phyloP scores from a whole-genome alignment of 2,329 filamentous ascomycete species.

The Colletotrichum liriopes region DNA sequence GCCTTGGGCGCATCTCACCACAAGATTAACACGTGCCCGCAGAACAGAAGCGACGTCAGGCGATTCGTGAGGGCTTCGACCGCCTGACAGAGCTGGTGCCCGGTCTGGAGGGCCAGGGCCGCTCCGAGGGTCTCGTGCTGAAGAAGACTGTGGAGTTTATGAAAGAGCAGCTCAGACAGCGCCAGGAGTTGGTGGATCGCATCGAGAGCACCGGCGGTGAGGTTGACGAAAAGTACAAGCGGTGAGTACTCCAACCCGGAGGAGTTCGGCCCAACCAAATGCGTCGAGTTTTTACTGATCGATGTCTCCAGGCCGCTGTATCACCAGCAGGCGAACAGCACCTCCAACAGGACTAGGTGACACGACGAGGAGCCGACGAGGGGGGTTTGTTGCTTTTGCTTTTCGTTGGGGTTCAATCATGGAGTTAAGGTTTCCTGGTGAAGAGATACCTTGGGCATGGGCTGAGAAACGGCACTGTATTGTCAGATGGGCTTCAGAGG shows the following conservation, averaged over 20 bases:
- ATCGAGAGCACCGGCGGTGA: constrained; percentile 73
- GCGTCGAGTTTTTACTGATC: neutral
- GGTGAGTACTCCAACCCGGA: constrained; percentile 51
- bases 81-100: constrained; percentile 85
- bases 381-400: neutral
- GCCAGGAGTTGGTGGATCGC: constrained; percentile 70
- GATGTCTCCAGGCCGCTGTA: neutral
- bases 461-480: neutral
- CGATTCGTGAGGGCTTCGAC: constrained; percentile 89
- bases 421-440: neutral
- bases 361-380: neutral
- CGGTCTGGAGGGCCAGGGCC: constrained; percentile 84
- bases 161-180: constrained; percentile 71
- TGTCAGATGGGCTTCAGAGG: neutral
- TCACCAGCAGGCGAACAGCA: constrained; percentile 23
- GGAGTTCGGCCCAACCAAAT: neutral
- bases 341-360: constrained; percentile 22
- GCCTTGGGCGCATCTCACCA: constrained; percentile 42
- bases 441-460: constrained; percentile 20
- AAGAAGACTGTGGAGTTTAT: constrained; percentile 79
- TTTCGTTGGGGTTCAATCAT: neutral
- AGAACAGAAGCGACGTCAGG: constrained; percentile 66
- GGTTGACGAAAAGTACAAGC: constrained; percentile 65
- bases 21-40: constrained; percentile 42
- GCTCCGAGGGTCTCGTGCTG: constrained; percentile 89